Evolutionary conservation across 139 green algal species (phyloP).

Genomic region (Picochlorum sp.): DNA sequence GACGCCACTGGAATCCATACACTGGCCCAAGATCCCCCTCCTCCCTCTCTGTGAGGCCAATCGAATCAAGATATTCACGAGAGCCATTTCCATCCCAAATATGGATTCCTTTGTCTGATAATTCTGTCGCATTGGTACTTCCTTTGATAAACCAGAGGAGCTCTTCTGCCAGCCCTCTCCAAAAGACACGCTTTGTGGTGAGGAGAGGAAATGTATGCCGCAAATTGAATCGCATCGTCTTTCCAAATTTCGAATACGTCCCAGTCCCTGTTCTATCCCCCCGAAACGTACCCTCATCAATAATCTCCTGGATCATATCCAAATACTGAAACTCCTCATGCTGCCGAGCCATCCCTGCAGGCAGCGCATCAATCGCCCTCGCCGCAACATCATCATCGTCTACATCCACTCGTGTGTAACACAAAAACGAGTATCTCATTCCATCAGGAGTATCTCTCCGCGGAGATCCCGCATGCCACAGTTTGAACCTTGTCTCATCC

Average conservation of each 20-base stretch:
- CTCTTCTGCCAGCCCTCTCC: constrained; percentile 90
- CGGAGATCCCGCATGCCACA: constrained; percentile 57
- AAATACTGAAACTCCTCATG: constrained; percentile 97
- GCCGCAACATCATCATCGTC: background rate
- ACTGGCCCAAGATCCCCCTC: constrained; percentile 94
- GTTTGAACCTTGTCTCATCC: constrained; percentile 45
- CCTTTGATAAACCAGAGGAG: constrained; percentile 98
- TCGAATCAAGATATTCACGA: constrained; percentile 55
- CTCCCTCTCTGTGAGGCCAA: constrained; percentile 63
- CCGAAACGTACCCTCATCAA: constrained; percentile 57
- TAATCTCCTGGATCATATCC: constrained; percentile 79
- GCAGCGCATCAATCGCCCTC: constrained; percentile 14
- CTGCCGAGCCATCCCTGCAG: constrained; percentile 34
- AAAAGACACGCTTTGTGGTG: constrained; percentile 96
- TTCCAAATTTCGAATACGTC: constrained; percentile 86
- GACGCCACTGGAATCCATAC: constrained; percentile 99
- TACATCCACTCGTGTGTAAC: constrained; percentile 43
- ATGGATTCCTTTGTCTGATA: constrained; percentile 79
- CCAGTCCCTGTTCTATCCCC: constrained; percentile 94
- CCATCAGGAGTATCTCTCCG: constrained; percentile 26
- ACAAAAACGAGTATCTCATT: constrained; percentile 62
- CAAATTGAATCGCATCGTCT: constrained; percentile 87
- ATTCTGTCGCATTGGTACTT: constrained; percentile 68
- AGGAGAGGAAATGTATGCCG: constrained; percentile 93
- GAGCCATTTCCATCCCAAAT: constrained; percentile 98